A percentile compares a stretch with the other conserved stretches of the same genome.
Evolutionary conservation across 2,329 filamentous ascomycete genomes (phyloP).

Genomic region (Penicillium sp.): DNA sequence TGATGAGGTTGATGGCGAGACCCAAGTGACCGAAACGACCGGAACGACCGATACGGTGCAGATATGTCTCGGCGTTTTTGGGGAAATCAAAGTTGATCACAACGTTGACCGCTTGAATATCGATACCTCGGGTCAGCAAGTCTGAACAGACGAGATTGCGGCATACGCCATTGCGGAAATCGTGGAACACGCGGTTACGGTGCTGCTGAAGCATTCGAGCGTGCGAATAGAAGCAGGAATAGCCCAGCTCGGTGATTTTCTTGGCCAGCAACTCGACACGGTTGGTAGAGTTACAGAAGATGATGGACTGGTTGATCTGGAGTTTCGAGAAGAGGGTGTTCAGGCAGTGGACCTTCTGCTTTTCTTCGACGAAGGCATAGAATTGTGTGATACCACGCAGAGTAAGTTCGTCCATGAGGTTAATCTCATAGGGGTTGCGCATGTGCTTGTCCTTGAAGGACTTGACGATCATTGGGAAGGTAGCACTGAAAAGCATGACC

Average conservation of each 20-base stretch:
- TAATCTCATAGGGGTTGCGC: constrained; percentile 95
- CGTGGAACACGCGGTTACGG: constrained; percentile 97
- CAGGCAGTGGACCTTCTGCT: constrained; percentile 97
- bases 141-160: constrained; percentile 98
- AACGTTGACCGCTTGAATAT: constrained; percentile 98
- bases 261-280: constrained; percentile 96
- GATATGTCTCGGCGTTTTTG: constrained; percentile 98
- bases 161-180: constrained; percentile 97
- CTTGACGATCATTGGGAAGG: constrained; percentile 96
- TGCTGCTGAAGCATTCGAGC: constrained; percentile 97
- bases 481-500: constrained; percentile 99
- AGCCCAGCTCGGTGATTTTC: constrained; percentile 98
- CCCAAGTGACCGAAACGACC: constrained; percentile 96
- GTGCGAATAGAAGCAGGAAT: constrained; percentile 99
- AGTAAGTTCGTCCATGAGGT: constrained; percentile 98
- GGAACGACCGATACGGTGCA: constrained; percentile 97
- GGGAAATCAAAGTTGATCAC: constrained; percentile 99
- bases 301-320: constrained; percentile 99
- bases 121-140: constrained; percentile 95
- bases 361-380: constrained; percentile 98
- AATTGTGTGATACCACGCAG: constrained; percentile 98
- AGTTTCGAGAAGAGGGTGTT: constrained; percentile 99
- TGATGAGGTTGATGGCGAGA: constrained; percentile 98
- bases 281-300: constrained; percentile 99
- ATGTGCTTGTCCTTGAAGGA: constrained; percentile 98